Conservation (phyloP, 129 eudicot species). For the Solidago caesia region DNA sequence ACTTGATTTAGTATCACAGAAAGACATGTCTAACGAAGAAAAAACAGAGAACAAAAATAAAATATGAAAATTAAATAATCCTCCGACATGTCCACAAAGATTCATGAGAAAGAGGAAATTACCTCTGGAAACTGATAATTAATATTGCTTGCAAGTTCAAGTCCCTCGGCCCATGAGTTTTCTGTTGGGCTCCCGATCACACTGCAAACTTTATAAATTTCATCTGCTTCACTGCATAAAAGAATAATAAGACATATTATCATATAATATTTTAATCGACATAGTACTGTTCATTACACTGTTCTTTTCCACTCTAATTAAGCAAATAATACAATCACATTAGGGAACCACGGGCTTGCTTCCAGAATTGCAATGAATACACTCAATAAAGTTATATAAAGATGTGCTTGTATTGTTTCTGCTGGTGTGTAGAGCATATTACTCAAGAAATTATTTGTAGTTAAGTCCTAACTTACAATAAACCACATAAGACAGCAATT, state of each 20-base stretch:
- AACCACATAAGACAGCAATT: conserved; percentile 1
- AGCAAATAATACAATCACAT: conserved; percentile 1
- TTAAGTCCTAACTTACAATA: background rate
- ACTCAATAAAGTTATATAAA: too few relatives aligned
- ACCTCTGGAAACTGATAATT: conserved; percentile 92
- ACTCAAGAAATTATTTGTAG: too few relatives aligned
- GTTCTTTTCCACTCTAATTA: background rate
- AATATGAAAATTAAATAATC: background rate
- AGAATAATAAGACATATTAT: background rate
- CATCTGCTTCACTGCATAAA: conserved; percentile 89
- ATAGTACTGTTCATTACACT: background rate
- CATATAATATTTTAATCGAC: background rate
- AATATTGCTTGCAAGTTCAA: conserved; percentile 65
- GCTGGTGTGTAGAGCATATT: too few relatives aligned
- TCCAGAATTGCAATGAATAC: background rate
- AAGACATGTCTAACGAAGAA: background rate
- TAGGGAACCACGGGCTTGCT: background rate
- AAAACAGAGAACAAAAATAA: background rate
- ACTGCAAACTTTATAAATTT: conserved; percentile 86
- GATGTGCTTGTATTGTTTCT: too few relatives aligned
- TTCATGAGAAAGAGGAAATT: background rate
- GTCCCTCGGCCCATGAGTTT: conserved; percentile 68
- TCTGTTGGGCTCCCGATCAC: conserved; percentile 82
- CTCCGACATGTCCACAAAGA: background rate
- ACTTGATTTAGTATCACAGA: background rate